Conservation (phyloP, 495 filamentous ascomycete genomes). For the Achaetomiella virescens region DNA sequence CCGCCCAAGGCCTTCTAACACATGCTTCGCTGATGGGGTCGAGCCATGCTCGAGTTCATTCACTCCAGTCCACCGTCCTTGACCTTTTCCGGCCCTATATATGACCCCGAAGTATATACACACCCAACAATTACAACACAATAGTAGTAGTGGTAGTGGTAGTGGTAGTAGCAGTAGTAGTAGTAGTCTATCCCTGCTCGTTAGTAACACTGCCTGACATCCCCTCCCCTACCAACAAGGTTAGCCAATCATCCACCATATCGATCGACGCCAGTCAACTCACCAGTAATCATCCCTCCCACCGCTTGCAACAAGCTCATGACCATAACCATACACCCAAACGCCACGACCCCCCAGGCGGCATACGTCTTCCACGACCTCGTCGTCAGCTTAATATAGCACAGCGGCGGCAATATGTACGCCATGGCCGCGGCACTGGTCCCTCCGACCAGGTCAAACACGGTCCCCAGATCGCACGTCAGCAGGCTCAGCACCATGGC, state of each 20-base stretch:
- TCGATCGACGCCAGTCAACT: slow-evolving; percentile 8
- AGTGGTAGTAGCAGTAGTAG: too few species aligned
- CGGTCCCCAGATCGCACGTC: slow-evolving; percentile 86
- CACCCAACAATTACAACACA: neutral
- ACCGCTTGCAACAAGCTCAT: slow-evolving; percentile 74
- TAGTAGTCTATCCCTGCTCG: neutral
- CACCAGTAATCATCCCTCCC: slow-evolving; percentile 53
- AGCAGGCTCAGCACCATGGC: slow-evolving; percentile 72
- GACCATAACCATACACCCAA: slow-evolving; percentile 76
- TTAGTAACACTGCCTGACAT: slow-evolving; percentile 11
- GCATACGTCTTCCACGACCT: slow-evolving; percentile 69
- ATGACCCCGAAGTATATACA: neutral
- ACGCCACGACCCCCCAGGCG: slow-evolving; percentile 61
- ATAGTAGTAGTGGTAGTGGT: too few species aligned
- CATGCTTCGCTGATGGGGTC: neutral
- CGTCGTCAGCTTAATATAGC: slow-evolving; percentile 86
- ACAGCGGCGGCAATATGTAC: slow-evolving; percentile 90
- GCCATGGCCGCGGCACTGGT: slow-evolving; percentile 90
- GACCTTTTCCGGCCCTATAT: neutral
- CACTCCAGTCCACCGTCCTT: neutral
- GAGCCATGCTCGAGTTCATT: too few species aligned
- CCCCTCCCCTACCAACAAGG: slow-evolving; percentile 11
- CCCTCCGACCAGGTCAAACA: slow-evolving; percentile 93
- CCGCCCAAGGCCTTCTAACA: too few species aligned
- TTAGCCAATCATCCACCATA: neutral